These are phyloP conservation scores for Mortierella sp. DNA, from an alignment of 371 early-diverging fungal species.

Conservation along the genomic window DNA sequence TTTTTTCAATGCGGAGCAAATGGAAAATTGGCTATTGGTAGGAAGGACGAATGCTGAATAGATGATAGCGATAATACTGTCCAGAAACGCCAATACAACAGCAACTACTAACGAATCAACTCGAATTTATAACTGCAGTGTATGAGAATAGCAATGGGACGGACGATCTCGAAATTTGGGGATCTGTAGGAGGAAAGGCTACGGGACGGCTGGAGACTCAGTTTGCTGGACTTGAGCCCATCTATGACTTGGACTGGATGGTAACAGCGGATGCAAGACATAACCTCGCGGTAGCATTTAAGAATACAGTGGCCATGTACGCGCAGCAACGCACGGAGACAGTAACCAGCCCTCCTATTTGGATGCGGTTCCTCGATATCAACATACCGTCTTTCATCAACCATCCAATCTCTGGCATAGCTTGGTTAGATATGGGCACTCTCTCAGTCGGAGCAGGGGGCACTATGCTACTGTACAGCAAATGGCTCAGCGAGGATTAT, in stretches of 20 bases:
- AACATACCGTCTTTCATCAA: constrained; percentile 36
- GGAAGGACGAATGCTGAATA: not conserved
- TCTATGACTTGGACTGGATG: constrained; percentile 77
- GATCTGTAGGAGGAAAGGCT: constrained; percentile 46
- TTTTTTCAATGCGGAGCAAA: constrained; percentile 55
- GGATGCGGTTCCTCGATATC: constrained; percentile 36
- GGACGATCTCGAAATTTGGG: constrained; percentile 45
- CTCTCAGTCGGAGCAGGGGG: constrained; percentile 73
- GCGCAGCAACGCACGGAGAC: constrained; percentile 35
- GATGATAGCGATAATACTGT: not conserved
- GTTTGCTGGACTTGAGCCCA: constrained; percentile 38
- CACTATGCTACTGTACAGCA: constrained; percentile 68
- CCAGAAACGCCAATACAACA: not conserved
- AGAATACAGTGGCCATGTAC: constrained; percentile 47
- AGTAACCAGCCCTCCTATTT: constrained; percentile 51
- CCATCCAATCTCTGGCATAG: constrained; percentile 62
- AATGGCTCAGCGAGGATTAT: constrained; percentile 74
- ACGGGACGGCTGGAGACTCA: constrained; percentile 28
- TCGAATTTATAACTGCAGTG: constrained; percentile 14
- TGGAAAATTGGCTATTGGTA: constrained; percentile 52
- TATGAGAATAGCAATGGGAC: constrained; percentile 32
- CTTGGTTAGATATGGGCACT: constrained; percentile 79
- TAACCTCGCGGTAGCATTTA: constrained; percentile 73
- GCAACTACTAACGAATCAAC: not conserved
- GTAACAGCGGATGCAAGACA: constrained; percentile 80